Percentiles rank a stretch among this genome's conserved stretches.
These are phyloP conservation scores for Takashimella tepidaria DNA, from an alignment of 1,284 basidiomycete genomes.

Conservation along the genomic window DNA sequence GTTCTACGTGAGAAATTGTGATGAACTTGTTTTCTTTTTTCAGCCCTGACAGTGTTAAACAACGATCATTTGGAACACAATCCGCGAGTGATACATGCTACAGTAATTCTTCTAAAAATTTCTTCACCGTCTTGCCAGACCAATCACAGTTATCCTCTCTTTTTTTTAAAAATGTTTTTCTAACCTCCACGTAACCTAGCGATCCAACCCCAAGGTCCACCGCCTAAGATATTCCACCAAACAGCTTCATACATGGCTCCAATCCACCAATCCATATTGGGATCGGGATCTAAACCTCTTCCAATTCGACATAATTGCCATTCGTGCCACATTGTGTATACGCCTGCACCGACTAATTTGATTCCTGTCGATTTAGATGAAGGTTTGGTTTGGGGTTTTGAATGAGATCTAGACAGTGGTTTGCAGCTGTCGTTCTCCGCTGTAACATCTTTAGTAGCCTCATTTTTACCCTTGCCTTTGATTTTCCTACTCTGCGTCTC, in stretches of 20 bases:
- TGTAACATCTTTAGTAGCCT: not conserved
- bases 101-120: too few relatives aligned
- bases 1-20: too few relatives aligned
- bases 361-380: slow-evolving; percentile 12
- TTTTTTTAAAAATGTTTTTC: not conserved
- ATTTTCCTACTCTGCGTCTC: too few relatives aligned
- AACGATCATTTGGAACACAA: too few relatives aligned
- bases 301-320: slow-evolving; percentile 42
- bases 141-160: too few relatives aligned
- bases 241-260: slow-evolving; percentile 24
- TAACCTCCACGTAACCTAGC: not conserved
- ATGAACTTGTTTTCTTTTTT: too few relatives aligned
- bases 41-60: too few relatives aligned
- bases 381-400: not conserved
- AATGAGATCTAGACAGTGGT: not conserved
- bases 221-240: slow-evolving; percentile 30
- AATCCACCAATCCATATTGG: slow-evolving; percentile 29
- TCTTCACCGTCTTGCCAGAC: too few relatives aligned
- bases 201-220: slow-evolving; percentile 22
- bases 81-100: too few relatives aligned
- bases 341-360: slow-evolving; percentile 38
- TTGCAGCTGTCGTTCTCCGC: not conserved
- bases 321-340: slow-evolving; percentile 44
- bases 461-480: too few relatives aligned
- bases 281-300: slow-evolving; percentile 33